Conservation (phyloP, 148 eudicot species). For the Camellia lanceoleosa region DNA sequence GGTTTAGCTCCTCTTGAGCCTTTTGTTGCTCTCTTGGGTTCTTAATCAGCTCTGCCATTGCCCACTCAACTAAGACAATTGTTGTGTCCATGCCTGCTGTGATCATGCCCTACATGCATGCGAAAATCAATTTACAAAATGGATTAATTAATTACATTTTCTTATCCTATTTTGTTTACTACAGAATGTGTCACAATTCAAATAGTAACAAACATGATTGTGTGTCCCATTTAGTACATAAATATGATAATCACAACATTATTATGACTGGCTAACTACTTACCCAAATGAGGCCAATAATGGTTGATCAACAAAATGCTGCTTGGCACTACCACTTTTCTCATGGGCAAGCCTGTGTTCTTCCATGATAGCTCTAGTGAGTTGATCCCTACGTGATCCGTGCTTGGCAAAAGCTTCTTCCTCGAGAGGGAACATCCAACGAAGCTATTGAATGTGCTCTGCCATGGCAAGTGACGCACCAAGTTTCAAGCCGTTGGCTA, state of each 20-base stretch:
- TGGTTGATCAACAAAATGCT: conserved; percentile 83
- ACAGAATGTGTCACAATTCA: no score
- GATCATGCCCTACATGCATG: conserved; percentile 62
- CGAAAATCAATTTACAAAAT: neutral
- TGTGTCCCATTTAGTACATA: no score
- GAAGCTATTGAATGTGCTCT: conserved; percentile 65
- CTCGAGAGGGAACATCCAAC: conserved; percentile 62
- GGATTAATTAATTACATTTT: no score
- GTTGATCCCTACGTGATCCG: conserved; percentile 45
- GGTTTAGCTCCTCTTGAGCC: conserved; percentile 82
- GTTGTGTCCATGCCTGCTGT: conserved; percentile 86
- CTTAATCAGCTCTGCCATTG: conserved; percentile 65
- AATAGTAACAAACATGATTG: no score
- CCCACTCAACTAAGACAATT: conserved; percentile 74
- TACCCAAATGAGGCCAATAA: conserved; percentile 81
- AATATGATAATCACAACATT: no score
- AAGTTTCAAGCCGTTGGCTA: conserved; percentile 45
- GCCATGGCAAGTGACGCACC: conserved; percentile 48
- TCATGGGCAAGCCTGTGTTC: conserved; percentile 54
- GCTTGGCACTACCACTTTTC: conserved; percentile 45
- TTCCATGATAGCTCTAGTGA: conserved; percentile 70
- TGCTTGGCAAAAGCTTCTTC: conserved; percentile 53
- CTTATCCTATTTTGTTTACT: no score
- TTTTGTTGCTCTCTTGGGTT: conserved; percentile 78
- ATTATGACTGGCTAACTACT: neutral